Evolutionary conservation across 768 basidiomycete genomes (phyloP).

Genomic region (Mycena galopus): DNA sequence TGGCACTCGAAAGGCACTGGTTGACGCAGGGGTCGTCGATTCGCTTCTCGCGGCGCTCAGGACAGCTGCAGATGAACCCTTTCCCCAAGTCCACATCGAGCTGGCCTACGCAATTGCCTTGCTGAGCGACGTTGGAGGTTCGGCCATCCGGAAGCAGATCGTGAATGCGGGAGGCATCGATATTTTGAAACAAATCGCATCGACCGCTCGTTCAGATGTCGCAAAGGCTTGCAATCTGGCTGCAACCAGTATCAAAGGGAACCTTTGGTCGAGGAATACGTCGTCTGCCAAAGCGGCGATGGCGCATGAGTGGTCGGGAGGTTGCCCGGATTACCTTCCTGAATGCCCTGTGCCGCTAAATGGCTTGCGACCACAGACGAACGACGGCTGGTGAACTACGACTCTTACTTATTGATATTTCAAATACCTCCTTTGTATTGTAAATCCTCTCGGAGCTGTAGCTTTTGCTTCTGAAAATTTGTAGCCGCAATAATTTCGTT

Average conservation of each 20-base stretch:
- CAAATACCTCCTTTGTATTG: neutral
- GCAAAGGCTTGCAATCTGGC: conserved; percentile 44
- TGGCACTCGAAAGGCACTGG: conserved; percentile 40
- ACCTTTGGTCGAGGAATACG: conserved; percentile 43
- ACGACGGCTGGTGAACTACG: conserved; percentile 12
- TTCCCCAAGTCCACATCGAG: conserved; percentile 42
- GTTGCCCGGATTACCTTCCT: conserved; percentile 23
- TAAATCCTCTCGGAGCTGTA: conserved; percentile 11
- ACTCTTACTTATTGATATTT: conserved; percentile 2
- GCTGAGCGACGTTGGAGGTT: conserved; percentile 44
- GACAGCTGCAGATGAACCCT: conserved; percentile 41
- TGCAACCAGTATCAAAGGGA: conserved; percentile 42
- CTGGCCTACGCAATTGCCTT: conserved; percentile 43
- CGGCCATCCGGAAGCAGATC: conserved; percentile 45
- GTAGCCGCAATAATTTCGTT: neutral
- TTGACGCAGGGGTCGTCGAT: conserved; percentile 45
- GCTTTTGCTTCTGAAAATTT: neutral
- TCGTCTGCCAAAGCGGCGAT: conserved; percentile 36
- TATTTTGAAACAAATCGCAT: conserved; percentile 38
- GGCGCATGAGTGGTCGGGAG: conserved; percentile 33
- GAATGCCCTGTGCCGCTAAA: conserved; percentile 24
- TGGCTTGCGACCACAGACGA: neutral
- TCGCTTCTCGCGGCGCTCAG: conserved; percentile 43
- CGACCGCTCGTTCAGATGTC: conserved; percentile 36
- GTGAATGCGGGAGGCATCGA: conserved; percentile 44